Base-by-base conservation (phyloP, 2,329 filamentous ascomycete species). In the Fusarium torulosum region DNA sequence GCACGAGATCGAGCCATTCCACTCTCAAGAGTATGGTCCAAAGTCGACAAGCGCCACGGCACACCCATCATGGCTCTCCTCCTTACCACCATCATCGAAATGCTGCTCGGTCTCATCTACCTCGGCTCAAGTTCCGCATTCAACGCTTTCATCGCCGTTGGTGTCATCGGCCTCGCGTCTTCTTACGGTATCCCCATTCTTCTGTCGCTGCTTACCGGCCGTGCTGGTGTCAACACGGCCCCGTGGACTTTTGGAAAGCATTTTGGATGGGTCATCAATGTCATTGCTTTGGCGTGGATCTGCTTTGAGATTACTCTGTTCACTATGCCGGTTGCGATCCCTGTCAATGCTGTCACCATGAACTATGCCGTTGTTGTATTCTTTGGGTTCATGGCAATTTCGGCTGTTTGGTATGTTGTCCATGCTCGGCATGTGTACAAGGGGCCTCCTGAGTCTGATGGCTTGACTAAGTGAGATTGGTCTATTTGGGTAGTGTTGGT, bases 111-210 rank as follows among this genome's bases (percentile, higher is more conserved):
- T 0, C 82, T 92, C 61, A 93, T 94, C 76, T 94, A 92, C 79
- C 92, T 94, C 59, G 92, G 91, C 13, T 91, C 89, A 0, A 86
- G 87, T 1, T 90, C 90, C 0, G 91, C 91, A 0, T 94, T 94
- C 79, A 91, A 90, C 80, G 89, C 88, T 10, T 94, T 94, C 75
- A 93, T 91, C 0, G 90, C 91, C 9, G 91, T 93, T 0, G 91
- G 91, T 1, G 94, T 91, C 4, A 93, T 94, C 73, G 93, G 90
- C 63, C 84, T 94, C 0, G 90, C 88, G 0, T 88, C 88, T 11
- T 92, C 90, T 0, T 94, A 94, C 75, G 91, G 89, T 8, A 83
- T 93, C 23, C 92, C 92, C 0, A 92, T 94, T 52, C 78, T 93
- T 9, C 88, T 94, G 47, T 90, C 85, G 4, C 79, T 94, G 14